Evolutionary conservation across 208 protist genomes (phyloP).

Genomic region (Tritrichomonas foetus): DNA sequence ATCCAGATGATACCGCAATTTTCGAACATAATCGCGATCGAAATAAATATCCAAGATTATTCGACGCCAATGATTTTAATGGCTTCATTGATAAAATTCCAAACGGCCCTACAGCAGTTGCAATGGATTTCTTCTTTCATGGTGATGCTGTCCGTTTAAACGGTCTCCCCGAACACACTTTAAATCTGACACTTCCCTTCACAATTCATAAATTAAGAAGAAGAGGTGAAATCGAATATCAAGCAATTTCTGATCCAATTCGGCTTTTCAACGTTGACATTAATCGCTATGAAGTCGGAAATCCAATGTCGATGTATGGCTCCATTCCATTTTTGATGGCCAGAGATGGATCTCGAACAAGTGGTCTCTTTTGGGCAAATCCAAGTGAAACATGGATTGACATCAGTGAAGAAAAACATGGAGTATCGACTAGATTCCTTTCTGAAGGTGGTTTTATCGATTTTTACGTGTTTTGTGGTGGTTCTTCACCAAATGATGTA

Average conservation of each 20-base stretch:
- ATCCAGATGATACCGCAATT: slow-evolving; percentile 22
- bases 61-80: background rate
- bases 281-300: slow-evolving; percentile 84
- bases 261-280: slow-evolving; percentile 92
- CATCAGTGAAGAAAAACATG: slow-evolving; percentile 37
- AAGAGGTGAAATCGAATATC: background rate
- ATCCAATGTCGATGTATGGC: slow-evolving; percentile 84
- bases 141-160: background rate
- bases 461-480: slow-evolving; percentile 84
- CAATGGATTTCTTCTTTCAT: background rate
- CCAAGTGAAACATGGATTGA: slow-evolving; percentile 65
- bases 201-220: background rate
- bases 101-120: slow-evolving; percentile 14
- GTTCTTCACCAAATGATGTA: slow-evolving; percentile 69
- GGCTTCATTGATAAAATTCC: background rate
- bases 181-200: background rate
- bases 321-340: slow-evolving; percentile 83
- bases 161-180: background rate
- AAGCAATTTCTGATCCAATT: slow-evolving; percentile 66
- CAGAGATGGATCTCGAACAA: slow-evolving; percentile 58
- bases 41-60: background rate
- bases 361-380: slow-evolving; percentile 11
- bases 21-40: background rate
- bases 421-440: slow-evolving; percentile 72
- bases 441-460: slow-evolving; percentile 82